These are phyloP conservation scores for Tagetes erecta DNA, from an alignment of 129 eudicot genomes.

Conservation along the genomic window DNA sequence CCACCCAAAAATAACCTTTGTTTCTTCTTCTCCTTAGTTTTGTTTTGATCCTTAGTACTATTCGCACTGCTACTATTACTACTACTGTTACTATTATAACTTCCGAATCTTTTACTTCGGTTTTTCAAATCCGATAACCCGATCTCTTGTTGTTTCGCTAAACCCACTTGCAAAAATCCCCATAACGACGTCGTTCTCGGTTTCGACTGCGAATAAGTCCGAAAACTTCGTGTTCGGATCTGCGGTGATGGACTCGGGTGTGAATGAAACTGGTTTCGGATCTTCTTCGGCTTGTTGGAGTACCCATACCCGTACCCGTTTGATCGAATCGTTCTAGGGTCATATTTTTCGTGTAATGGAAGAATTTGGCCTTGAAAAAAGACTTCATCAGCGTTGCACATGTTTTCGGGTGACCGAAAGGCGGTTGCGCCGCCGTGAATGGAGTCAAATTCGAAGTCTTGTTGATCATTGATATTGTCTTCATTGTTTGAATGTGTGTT, in stretches of 20 bases:
- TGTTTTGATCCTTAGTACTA: constrained; percentile 24
- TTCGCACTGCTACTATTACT: constrained; percentile 41
- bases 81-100: constrained; percentile 56
- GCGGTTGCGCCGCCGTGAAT: constrained; percentile 20
- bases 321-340: constrained; percentile 28
- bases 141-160: constrained; percentile 70
- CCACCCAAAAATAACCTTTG: constrained; percentile 43
- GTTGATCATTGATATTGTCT: constrained; percentile 13
- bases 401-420: constrained; percentile 42
- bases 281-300: constrained; percentile 37
- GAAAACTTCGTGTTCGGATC: constrained; percentile 39
- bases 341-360: constrained; percentile 35
- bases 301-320: constrained; percentile 6
- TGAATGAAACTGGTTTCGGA: constrained; percentile 70
- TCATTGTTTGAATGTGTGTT: constrained; percentile 5
- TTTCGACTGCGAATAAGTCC: constrained; percentile 16
- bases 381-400: constrained; percentile 89
- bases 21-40: constrained; percentile 34
- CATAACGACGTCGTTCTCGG: constrained; percentile 59
- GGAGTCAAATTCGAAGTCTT: constrained; percentile 75
- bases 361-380: constrained; percentile 81
- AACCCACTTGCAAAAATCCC: constrained; percentile 63
- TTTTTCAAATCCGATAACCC: constrained; percentile 50
- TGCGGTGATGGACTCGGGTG: constrained; percentile 94
- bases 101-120: constrained; percentile 46